phyloP scores from a whole-genome alignment of 208 protist species.

The Wallacemonas sp. region DNA sequence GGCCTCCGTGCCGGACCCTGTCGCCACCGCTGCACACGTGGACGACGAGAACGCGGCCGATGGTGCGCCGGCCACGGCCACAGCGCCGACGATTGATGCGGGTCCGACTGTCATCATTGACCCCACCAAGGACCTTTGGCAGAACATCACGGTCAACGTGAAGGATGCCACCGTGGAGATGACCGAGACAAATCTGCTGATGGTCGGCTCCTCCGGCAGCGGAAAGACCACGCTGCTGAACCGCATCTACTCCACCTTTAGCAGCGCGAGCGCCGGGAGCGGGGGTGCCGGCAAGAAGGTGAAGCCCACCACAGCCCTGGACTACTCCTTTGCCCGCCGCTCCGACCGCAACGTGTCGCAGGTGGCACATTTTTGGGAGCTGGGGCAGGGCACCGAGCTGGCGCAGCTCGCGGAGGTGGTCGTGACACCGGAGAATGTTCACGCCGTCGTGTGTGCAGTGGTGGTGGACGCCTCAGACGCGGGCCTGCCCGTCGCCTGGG shows the following conservation, averaged over 20 bases:
- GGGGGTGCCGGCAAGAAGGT: constrained; percentile 40
- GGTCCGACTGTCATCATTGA: constrained; percentile 60
- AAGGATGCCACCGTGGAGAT: constrained; percentile 59
- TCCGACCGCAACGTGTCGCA: constrained; percentile 78
- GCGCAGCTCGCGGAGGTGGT: constrained; percentile 86
- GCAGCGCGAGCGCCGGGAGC: constrained; percentile 29
- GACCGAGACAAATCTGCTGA: constrained; percentile 68
- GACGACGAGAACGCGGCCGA: constrained; percentile 1
- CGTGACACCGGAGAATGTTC: constrained; percentile 85
- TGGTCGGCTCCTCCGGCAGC: constrained; percentile 65
- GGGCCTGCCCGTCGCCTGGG: constrained; percentile 57
- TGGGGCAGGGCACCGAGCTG: constrained; percentile 84
- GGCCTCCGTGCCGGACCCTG: too few relatives aligned
- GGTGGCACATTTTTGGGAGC: constrained; percentile 91
- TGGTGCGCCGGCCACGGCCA: constrained; percentile 12
- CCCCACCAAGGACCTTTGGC: constrained; percentile 85
- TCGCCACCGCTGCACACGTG: background rate
- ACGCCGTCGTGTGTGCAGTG: constrained; percentile 66
- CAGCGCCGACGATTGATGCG: constrained; percentile 10
- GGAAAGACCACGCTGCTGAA: constrained; percentile 88
- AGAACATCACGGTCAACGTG: constrained; percentile 85
- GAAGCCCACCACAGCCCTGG: constrained; percentile 88
- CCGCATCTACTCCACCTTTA: constrained; percentile 63
- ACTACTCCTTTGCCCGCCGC: constrained; percentile 84
- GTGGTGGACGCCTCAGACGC: constrained; percentile 73